Evolutionary conservation across 1,139 yeast species (phyloP).

Genomic region (Hansenula lynferdii): DNA sequence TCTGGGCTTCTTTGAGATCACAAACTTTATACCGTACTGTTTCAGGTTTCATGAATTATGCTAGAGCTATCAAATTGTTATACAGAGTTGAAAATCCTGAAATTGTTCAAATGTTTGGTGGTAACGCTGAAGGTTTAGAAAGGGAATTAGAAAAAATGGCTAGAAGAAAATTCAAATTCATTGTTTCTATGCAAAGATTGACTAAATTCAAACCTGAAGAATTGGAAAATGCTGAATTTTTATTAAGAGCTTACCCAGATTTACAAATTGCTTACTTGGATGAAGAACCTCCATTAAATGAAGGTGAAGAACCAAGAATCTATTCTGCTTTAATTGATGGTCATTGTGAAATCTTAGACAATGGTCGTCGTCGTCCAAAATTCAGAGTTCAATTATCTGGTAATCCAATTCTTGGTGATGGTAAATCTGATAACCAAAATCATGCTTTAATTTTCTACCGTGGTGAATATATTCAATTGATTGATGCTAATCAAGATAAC

Average conservation of each 20-base stretch:
- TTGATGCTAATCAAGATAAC: slow-evolving; percentile 99
- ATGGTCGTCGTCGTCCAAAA: slow-evolving; percentile 98
- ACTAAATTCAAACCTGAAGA: slow-evolving; percentile 97
- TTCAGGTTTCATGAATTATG: slow-evolving; percentile 98
- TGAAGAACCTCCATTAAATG: slow-evolving; percentile 84
- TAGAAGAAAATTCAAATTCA: slow-evolving; percentile 95
- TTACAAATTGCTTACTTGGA: slow-evolving; percentile 97
- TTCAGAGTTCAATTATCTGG: slow-evolving; percentile 97
- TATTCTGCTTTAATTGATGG: slow-evolving; percentile 97
- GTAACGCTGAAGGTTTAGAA: slow-evolving; percentile 93
- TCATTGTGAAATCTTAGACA: slow-evolving; percentile 95
- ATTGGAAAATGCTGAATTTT: slow-evolving; percentile 96
- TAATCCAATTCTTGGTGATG: slow-evolving; percentile 98
- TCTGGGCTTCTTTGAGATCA: slow-evolving; percentile 98
- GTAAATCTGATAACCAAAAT: slow-evolving; percentile 98
- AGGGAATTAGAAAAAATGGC: slow-evolving; percentile 99
- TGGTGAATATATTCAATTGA: slow-evolving; percentile 97
- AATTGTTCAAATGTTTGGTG: slow-evolving; percentile 97
- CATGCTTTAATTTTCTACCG: slow-evolving; percentile 96
- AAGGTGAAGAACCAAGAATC: slow-evolving; percentile 97
- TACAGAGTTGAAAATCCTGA: slow-evolving; percentile 99
- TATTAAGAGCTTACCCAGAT: slow-evolving; percentile 97
- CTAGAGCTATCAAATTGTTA: slow-evolving; percentile 93
- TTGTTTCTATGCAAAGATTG: slow-evolving; percentile 98
- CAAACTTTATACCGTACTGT: slow-evolving; percentile 98